A percentile compares a stretch with the other conserved stretches of the same genome.
Evolutionary conservation across 768 basidiomycete genomes (phyloP).

Genomic region (Pleurotus sapidus): DNA sequence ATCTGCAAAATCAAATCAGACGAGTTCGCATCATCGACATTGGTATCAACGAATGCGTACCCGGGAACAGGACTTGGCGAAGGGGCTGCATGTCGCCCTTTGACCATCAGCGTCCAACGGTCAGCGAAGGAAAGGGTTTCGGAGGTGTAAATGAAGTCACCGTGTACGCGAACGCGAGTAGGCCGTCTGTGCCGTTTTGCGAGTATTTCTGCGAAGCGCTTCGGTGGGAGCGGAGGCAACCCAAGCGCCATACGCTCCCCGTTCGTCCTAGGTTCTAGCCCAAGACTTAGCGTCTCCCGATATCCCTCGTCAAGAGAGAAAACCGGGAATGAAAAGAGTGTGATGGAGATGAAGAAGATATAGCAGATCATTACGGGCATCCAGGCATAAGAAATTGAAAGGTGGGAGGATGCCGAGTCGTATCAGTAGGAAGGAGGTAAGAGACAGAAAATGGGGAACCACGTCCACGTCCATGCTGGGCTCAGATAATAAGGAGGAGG

Average conservation of each 20-base stretch:
- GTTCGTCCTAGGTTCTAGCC: neutral
- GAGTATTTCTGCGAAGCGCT: neutral
- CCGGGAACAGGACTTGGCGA: neutral
- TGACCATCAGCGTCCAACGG: neutral
- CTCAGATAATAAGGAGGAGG: neutral
- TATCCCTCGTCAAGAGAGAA: neutral
- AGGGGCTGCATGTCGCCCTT: neutral
- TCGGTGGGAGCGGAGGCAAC: neutral
- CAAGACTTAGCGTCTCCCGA: no score
- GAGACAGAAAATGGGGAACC: no score
- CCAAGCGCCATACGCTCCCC: conserved; percentile 6
- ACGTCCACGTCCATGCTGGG: no score
- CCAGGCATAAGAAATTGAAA: neutral
- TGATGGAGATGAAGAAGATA: neutral
- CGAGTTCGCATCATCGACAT: neutral
- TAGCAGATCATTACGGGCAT: neutral
- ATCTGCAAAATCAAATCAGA: no score
- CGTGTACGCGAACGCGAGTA: neutral
- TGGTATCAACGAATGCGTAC: neutral
- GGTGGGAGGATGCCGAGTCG: neutral
- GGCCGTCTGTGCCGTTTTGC: neutral
- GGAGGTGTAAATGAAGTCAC: neutral
- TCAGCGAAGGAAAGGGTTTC: neutral
- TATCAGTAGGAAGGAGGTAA: no score
- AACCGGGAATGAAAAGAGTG: neutral